Evolutionary conservation across 2,329 filamentous ascomycete species (phyloP), one percentile per base, ranked within the genome.

Genomic region (Zymoseptoria passerinii): DNA sequence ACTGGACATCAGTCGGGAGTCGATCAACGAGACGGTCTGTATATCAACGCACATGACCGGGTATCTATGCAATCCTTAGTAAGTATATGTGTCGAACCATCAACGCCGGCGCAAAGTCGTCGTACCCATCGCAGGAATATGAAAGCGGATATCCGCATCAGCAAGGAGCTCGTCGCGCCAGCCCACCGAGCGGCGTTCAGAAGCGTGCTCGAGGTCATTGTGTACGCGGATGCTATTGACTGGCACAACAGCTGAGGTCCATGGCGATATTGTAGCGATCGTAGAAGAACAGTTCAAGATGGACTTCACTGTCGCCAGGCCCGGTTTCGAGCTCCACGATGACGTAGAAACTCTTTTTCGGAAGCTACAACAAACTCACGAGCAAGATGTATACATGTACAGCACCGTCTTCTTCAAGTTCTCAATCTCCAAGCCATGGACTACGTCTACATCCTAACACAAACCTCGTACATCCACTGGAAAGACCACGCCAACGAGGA

Each of bases 61-160:
- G 71, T 60, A 74, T 73, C 71, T 70, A 28, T 48, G 23, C 19
- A 54, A 28, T 3, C 8, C 8, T 48, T 56, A 10, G 59, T 64
- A 55, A 66, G 64, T 51, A 48, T 51, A 18, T 51, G 23, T 29
- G 8, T 28, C 7, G n/a, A 28, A 16, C 8, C 3, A 55, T 28
- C n/a, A 23, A 18, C 28, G 50, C 63, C 65, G 67, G 61, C 62
- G 63, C 65, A 64, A 55, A 59, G 51, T 56, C 48, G 56, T 55
- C 68, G 61, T 62, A 73, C 72, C 71, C 71, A 73, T 67, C 71
- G 60, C 27, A 73, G 60, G 56, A 73, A 73, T 54, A 73, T 59
- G 60, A 69, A 73, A 16, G 70, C 63, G 56, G 58, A 54, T 3
- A 64, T n/a, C 18, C 70, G 59, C 23, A 72, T 49, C 7, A 61